Evolutionary conservation across 164 flowering plant genomes (phyloP).

Genomic region (Paratinospora sagittata): DNA sequence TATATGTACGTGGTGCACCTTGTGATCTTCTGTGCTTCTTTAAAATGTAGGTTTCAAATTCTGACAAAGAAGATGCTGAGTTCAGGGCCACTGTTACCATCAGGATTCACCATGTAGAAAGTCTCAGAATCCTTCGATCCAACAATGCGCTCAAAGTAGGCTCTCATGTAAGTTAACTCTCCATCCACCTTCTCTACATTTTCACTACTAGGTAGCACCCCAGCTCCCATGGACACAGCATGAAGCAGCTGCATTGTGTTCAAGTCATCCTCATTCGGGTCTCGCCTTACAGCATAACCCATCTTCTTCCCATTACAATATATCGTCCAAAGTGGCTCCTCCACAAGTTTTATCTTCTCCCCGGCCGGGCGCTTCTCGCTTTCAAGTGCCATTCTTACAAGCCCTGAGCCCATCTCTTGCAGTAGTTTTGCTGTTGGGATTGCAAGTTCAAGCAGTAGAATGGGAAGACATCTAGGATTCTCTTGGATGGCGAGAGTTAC

Average conservation of each 20-base stretch:
- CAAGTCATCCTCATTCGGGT: constrained; percentile 63
- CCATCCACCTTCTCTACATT: constrained; percentile 29
- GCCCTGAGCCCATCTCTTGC: constrained; percentile 66
- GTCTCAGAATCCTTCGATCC: constrained; percentile 76
- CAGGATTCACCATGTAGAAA: constrained; percentile 74
- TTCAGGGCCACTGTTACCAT: constrained; percentile 61
- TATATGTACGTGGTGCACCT: no score
- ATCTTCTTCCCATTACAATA: constrained; percentile 61
- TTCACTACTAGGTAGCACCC: constrained; percentile 47
- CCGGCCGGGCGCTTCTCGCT: constrained; percentile 44
- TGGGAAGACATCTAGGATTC: constrained; percentile 46
- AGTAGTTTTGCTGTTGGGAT: constrained; percentile 58
- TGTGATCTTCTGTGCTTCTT: no score
- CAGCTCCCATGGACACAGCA: constrained; percentile 68
- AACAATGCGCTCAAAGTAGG: constrained; percentile 51
- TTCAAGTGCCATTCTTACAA: constrained; percentile 70
- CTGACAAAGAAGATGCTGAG: constrained; percentile 75
- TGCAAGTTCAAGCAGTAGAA: constrained; percentile 60
- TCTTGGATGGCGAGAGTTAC: constrained; percentile 66
- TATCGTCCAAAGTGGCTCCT: constrained; percentile 77
- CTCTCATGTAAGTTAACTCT: constrained; percentile 64
- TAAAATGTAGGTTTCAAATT: no score
- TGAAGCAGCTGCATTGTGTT: constrained; percentile 55
- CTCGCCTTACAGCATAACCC: constrained; percentile 64
- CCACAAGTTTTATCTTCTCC: constrained; percentile 39